Base-by-base conservation (phyloP, 176 grass and related monocot species). In the Secale cereale region DNA sequence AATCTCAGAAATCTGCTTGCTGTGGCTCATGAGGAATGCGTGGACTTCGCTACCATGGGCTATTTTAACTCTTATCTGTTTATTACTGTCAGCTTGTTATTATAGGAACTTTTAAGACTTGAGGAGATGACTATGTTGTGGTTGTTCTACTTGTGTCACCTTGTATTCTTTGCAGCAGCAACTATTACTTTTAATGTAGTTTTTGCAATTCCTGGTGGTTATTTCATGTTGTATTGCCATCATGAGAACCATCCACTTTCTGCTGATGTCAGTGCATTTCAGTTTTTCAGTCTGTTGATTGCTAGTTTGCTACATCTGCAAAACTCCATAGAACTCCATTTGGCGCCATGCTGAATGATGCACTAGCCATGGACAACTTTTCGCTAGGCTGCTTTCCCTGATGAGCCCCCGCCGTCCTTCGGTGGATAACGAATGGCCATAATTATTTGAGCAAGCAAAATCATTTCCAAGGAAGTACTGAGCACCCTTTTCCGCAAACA, bases 21-120 rank as follows among this genome's bases (percentile, higher is more conserved):
- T 95, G 93, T 15, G 88, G 90, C 64, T 90, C 59, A 59, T 95
- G 88, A 91, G 89, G 59, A 28, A 78, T 83, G 35, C 30, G 19
- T 86, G 31, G 43, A 67, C 72, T 46, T 65, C 48, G n/a, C 77
- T 85, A 65, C 52, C 32, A 54, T 82, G 54, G 50, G 56, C 28
- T 72, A 70, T 73, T 86, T 86, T 88, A 46, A 85, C 80, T 33
- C 57, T 84, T 84, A 36, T 87, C 29, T 87, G 48, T 63, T 78
- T 83, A 64, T 77, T 82, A 65, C 46, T 82, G 35, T 52, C 71
- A 48, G 56, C 76, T 64, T 86, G 66, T 64, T 86, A 86, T 86
- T 70, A 76, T 89, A 92, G 87, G 68, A 68, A 50, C 89, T 81
- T 81, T 61, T 83, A 83, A 57, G 52, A 20, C 52, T 57, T 22